These are phyloP conservation scores for Psidium guajava DNA, from an alignment of 345 rosid genomes.

Conservation along the genomic window DNA sequence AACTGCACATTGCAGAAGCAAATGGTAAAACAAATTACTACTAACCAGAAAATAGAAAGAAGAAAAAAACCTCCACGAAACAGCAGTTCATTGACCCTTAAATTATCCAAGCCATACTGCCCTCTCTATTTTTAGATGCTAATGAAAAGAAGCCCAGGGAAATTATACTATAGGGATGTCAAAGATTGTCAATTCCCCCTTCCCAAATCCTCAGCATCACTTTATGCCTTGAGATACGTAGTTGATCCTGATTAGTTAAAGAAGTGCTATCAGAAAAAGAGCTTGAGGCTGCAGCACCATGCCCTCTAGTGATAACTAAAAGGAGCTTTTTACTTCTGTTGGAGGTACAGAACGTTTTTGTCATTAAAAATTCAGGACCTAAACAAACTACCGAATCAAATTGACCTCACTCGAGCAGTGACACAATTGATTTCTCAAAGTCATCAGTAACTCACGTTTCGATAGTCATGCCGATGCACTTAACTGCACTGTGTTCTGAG, in stretches of 20 bases:
- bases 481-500: constrained; percentile 86
- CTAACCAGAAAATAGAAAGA: background rate
- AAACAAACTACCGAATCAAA: background rate
- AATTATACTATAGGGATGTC: background rate
- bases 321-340: background rate
- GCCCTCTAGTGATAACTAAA: background rate
- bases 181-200: background rate
- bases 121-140: background rate
- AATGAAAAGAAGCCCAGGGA: background rate
- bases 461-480: constrained; percentile 99
- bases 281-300: background rate
- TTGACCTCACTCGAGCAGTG: background rate
- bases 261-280: background rate
- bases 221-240: background rate
- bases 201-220: background rate
- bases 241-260: background rate
- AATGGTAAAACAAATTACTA: background rate
- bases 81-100: background rate
- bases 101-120: background rate
- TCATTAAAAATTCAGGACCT: background rate
- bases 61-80: background rate
- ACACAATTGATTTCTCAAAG: background rate
- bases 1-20: background rate
- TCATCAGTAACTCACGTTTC: constrained; percentile 64
- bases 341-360: background rate